These are phyloP conservation scores for Ceratopteris richardii DNA, from an alignment of 75 land plant species.

Conservation along the genomic window DNA sequence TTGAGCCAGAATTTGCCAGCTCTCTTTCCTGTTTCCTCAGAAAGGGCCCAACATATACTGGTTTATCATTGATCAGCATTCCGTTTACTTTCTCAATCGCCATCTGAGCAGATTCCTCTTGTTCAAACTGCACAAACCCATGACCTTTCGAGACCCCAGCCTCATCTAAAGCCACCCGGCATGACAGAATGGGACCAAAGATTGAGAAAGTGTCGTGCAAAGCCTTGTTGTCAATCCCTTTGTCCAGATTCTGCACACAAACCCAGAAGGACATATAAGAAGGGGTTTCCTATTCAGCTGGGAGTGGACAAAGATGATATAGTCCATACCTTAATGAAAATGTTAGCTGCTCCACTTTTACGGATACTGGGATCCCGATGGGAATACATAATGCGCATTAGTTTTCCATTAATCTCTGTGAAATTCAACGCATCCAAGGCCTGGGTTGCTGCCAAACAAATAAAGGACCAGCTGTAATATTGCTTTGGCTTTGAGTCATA, in stretches of 20 bases:
- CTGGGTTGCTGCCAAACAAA: conserved; percentile 55
- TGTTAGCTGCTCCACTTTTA: conserved; percentile 64
- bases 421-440: conserved; percentile 71
- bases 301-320: background rate
- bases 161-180: conserved; percentile 56
- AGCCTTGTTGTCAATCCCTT: conserved; percentile 44
- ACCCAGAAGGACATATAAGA: background rate
- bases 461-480: no score
- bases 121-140: conserved; percentile 77
- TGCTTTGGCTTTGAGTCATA: no score
- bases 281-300: background rate
- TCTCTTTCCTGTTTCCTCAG: conserved; percentile 61
- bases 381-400: conserved; percentile 74
- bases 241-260: conserved; percentile 44
- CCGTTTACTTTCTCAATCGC: conserved; percentile 65
- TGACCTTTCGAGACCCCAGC: conserved; percentile 58
- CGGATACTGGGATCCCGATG: conserved; percentile 63
- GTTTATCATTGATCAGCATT: conserved; percentile 57
- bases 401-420: conserved; percentile 51
- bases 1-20: conserved; percentile 25
- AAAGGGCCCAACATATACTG: conserved; percentile 61
- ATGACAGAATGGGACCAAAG: conserved; percentile 65
- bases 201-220: conserved; percentile 49
- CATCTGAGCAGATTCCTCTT: conserved; percentile 51
- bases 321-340: conserved; percentile 61